Conservation (phyloP, 306 rosid species). For the Cicer bijugum region DNA sequence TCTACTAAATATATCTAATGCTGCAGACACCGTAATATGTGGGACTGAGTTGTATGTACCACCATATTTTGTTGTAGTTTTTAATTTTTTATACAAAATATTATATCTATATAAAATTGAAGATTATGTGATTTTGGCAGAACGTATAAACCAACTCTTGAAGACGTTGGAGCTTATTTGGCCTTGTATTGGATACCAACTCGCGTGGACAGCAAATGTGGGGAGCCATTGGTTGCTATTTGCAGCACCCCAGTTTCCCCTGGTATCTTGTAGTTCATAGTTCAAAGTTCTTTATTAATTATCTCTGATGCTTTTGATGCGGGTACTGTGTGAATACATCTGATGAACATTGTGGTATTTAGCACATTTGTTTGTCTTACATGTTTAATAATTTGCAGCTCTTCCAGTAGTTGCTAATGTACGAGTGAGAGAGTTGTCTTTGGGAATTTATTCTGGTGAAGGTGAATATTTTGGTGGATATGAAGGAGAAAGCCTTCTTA, state of each 20-base stretch:
- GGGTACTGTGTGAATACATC: conserved; percentile 28
- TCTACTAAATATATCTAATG: conserved; percentile 59
- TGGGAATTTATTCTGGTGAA: conserved; percentile 79
- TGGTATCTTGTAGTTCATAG: conserved; percentile 55
- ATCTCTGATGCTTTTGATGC: conserved; percentile 26
- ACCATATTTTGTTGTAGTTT: conserved; percentile 35
- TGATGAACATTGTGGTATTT: conserved; percentile 10
- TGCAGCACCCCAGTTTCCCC: conserved; percentile 71
- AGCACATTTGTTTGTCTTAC: conserved; percentile 44
- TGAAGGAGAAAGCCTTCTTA: conserved; percentile 82
- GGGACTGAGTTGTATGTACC: conserved; percentile 71
- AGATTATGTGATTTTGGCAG: conserved; percentile 54
- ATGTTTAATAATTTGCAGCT: conserved; percentile 61
- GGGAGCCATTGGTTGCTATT: conserved; percentile 74
- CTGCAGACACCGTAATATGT: conserved; percentile 60
- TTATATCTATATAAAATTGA: conserved; percentile 37
- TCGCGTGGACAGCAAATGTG: conserved; percentile 77
- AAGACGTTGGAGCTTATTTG: conserved; percentile 83
- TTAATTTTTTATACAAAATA: conserved; percentile 42
- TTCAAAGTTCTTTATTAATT: conserved; percentile 18
- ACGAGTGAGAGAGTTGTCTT: conserved; percentile 64
- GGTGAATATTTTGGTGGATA: conserved; percentile 97
- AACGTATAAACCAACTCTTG: conserved; percentile 70
- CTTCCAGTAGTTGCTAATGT: conserved; percentile 79
- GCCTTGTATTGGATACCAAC: conserved; percentile 87